Evolutionary conservation across 495 filamentous ascomycete species (phyloP).

Genomic region (Penicillium desertorum): DNA sequence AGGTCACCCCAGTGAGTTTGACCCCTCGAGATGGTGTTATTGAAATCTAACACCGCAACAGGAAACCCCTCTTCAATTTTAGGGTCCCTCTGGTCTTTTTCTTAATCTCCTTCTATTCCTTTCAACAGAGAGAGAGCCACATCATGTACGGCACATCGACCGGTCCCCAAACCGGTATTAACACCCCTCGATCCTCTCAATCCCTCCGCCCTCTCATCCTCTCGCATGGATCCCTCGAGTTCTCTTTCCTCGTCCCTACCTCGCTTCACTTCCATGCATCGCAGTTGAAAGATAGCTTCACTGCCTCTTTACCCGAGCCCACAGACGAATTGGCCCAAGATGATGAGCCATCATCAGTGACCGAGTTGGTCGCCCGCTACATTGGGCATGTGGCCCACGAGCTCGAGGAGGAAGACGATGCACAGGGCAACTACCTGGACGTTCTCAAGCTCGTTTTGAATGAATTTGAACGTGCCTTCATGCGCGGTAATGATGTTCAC

Average conservation of each 20-base stretch:
- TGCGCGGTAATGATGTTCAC: slow-evolving; percentile 94
- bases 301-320: slow-evolving; percentile 75
- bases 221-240: slow-evolving; percentile 89
- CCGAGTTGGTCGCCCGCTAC: slow-evolving; percentile 89
- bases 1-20: slow-evolving; percentile 4
- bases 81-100: slow-evolving; percentile 6
- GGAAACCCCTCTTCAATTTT: slow-evolving; percentile 3
- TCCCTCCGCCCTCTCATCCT: slow-evolving; percentile 87
- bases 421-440: slow-evolving; percentile 77
- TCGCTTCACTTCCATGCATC: slow-evolving; percentile 93
- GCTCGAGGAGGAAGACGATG: slow-evolving; percentile 86
- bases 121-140: slow-evolving; percentile 19
- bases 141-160: slow-evolving; percentile 85
- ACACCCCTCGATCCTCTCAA: slow-evolving; percentile 89
- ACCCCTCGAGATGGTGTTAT: background rate
- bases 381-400: slow-evolving; percentile 83
- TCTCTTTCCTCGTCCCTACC: slow-evolving; percentile 91
- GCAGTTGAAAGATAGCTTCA: slow-evolving; percentile 84
- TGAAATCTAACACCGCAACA: background rate
- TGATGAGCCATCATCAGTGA: slow-evolving; percentile 91
- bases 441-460: slow-evolving; percentile 85
- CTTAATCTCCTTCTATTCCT: slow-evolving; percentile 1
- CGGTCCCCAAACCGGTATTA: slow-evolving; percentile 88
- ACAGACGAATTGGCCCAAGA: slow-evolving; percentile 97
- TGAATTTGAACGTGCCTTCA: slow-evolving; percentile 93